Evolutionary conservation across 805 yeast species (phyloP).

Genomic region (Candida anglica): DNA sequence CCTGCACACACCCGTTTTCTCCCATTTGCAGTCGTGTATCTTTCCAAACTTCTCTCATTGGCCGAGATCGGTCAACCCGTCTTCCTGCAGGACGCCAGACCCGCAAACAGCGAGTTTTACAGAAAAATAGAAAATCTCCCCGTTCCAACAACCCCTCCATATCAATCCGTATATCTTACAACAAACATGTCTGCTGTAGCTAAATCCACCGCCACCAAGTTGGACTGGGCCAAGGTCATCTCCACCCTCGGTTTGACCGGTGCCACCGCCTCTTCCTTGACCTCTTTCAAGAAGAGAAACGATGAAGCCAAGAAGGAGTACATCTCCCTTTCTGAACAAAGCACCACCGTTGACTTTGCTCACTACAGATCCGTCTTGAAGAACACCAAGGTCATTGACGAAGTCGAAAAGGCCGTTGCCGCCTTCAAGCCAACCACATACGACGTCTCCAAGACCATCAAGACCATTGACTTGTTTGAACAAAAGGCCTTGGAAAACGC

Average conservation of each 20-base stretch:
- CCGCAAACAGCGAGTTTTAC: background rate
- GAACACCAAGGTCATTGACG: slow-evolving; percentile 74
- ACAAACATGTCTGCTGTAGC: slow-evolving; percentile 36
- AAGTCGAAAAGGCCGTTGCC: slow-evolving; percentile 72
- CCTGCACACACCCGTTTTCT: too few relatives aligned
- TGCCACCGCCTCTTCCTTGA: slow-evolving; percentile 79
- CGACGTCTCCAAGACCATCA: slow-evolving; percentile 85
- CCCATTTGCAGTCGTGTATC: slow-evolving; percentile 5
- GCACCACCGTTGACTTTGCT: slow-evolving; percentile 75
- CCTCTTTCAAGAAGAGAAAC: slow-evolving; percentile 95
- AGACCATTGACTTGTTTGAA: slow-evolving; percentile 91
- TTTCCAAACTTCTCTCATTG: slow-evolving; percentile 10
- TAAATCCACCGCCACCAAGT: slow-evolving; percentile 72
- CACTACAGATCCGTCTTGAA: slow-evolving; percentile 77
- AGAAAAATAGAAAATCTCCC: background rate
- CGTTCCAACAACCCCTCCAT: background rate
- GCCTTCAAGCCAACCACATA: slow-evolving; percentile 79
- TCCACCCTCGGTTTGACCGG: slow-evolving; percentile 90
- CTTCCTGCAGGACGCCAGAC: background rate
- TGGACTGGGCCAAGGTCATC: slow-evolving; percentile 93
- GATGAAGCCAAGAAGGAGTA: slow-evolving; percentile 92
- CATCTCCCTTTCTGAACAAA: slow-evolving; percentile 65
- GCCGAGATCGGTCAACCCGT: slow-evolving; percentile 5
- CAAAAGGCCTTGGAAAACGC: slow-evolving; percentile 95
- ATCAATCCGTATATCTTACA: background rate